Conservation (phyloP, 208 protist species). For the Wallacemonas collosoma region DNA sequence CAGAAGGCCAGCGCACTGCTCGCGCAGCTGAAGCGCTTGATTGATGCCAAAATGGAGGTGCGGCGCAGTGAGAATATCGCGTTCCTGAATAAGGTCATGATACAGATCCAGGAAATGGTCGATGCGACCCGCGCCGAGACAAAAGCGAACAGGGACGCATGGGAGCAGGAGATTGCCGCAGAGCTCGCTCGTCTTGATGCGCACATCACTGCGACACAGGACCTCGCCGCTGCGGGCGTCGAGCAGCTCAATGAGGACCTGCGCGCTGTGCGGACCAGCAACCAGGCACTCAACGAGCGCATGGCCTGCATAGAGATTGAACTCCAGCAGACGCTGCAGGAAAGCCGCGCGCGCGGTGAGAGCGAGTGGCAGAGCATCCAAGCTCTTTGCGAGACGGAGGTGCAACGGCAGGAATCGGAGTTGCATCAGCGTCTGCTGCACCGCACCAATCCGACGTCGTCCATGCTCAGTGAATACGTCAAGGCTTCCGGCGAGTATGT, state of each 20-base stretch:
- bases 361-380: constrained; percentile 33
- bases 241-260: constrained; percentile 75
- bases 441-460: constrained; percentile 18
- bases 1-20: constrained; percentile 50
- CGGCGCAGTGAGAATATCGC: constrained; percentile 37
- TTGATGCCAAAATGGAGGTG: constrained; percentile 58
- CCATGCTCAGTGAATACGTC: constrained; percentile 16
- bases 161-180: constrained; percentile 38
- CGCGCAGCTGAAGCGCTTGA: constrained; percentile 59
- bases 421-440: constrained; percentile 37
- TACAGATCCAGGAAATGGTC: constrained; percentile 65
- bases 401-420: constrained; percentile 44
- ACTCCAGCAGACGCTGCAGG: constrained; percentile 72
- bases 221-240: constrained; percentile 58
- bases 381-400: constrained; percentile 33
- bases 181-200: constrained; percentile 54
- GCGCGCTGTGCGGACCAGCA: constrained; percentile 58
- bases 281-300: constrained; percentile 77
- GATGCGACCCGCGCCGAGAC: constrained; percentile 53
- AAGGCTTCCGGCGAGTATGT: constrained; percentile 6
- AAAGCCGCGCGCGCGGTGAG: constrained; percentile 54
- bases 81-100: constrained; percentile 56
- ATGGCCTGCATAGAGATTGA: constrained; percentile 79
- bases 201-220: constrained; percentile 48
- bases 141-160: constrained; percentile 33